Percentiles rank a stretch among this genome's conserved stretches.
These are phyloP conservation scores for Acacia concinna DNA, from an alignment of 331 rosid species.

Conservation along the genomic window DNA sequence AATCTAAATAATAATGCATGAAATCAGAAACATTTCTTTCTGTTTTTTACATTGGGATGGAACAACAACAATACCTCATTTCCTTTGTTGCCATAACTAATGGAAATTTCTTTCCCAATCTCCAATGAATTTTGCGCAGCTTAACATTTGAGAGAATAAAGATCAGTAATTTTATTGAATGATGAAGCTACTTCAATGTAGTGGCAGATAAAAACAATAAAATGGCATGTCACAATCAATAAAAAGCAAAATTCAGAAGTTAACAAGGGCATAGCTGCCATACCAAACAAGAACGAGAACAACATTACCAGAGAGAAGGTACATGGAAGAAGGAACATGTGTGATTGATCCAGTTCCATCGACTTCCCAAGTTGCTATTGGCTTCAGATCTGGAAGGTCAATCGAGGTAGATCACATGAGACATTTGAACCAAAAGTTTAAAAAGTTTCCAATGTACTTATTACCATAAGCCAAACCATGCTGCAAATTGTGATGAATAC, in stretches of 20 bases:
- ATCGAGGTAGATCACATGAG: constrained; percentile 27
- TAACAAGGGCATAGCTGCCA: constrained; percentile 17
- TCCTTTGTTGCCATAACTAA: constrained; percentile 94
- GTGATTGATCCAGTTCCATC: constrained; percentile 72
- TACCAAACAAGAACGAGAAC: constrained; percentile 19
- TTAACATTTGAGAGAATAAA: constrained; percentile 42
- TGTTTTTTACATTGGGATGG: not conserved
- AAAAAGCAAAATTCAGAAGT: constrained; percentile 4
- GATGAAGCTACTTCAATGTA: constrained; percentile 20
- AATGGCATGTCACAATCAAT: not conserved
- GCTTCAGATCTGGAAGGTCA: constrained; percentile 67
- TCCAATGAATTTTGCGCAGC: constrained; percentile 60
- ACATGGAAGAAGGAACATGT: constrained; percentile 80
- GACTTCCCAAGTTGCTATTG: constrained; percentile 93
- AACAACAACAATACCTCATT: constrained; percentile 64
- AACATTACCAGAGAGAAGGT: constrained; percentile 82
- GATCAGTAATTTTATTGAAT: constrained; percentile 13
- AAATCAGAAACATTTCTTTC: not conserved
- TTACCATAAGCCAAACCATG: constrained; percentile 21
- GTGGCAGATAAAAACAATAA: constrained; percentile 6
- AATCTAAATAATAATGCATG: constrained; percentile 20
- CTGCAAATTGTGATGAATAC: not conserved
- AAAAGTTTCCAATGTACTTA: not conserved
- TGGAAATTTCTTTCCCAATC: constrained; percentile 65
- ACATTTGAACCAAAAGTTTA: constrained; percentile 19